Base-by-base conservation (phyloP, 495 filamentous ascomycete genomes). In the Trichoderma reesei region DNA sequence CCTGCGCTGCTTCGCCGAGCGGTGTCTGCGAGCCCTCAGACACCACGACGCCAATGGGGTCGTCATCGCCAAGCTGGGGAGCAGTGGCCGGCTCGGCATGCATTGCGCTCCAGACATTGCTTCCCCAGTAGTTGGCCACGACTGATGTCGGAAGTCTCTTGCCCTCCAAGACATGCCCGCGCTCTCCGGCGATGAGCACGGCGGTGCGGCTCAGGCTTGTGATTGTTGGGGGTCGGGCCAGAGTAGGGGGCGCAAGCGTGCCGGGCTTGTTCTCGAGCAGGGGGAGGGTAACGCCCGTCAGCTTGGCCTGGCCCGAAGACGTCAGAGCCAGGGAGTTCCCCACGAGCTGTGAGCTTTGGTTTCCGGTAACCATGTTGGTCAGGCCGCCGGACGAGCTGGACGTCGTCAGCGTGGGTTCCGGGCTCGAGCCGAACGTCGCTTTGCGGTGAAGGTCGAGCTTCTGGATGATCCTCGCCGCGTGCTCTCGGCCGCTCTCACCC, bases 61-160 rank as follows among this genome's bases (percentile, higher is more conserved):
- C 81, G 38, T 87, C 86, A 46, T 75, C 48, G 59, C 73, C 70
- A 11, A 66, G 65, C 0, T 65, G 68, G 16, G 46, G 54, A 16
- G 66, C 59, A 2, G 63, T 62, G 6, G 59, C 65, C 0, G 67
- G 65, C 5, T 38, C 65, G 8, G 89, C 71, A 67, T 90, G 90
- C 34, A 92, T 77, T 64, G 88, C 86, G 7, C 88, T 86, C 88
- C 90, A 95, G 44, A 91, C 86, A 42, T 84, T 86, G 74, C 86
- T 93, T 54, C 92, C 92, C 92, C 92, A 97, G 63, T 94, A 78
- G 69, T 97, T 97, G 20, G 91, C 92, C 82, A 96, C 86, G 67
- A 95, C 84, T 20, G 89, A 91, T 64, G 86, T 88, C 0, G 91
- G 89, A 79, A 94, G 16, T 85, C 3, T 83, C 81, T 16, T 89